These are phyloP conservation scores for Penicillium sp. DNA, from an alignment of 2,329 filamentous ascomycete species.

Conservation along the genomic window DNA sequence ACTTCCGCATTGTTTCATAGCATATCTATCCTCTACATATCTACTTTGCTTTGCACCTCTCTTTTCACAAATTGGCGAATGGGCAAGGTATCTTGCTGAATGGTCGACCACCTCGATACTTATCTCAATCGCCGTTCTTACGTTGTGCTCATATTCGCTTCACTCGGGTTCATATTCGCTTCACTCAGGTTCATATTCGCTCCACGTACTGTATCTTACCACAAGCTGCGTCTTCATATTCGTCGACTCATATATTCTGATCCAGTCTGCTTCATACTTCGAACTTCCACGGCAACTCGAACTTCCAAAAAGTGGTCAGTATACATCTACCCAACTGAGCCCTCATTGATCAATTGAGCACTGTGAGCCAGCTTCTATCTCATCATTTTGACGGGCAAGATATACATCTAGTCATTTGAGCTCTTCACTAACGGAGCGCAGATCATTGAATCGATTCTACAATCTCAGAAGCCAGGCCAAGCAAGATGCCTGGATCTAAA, in stretches of 20 bases:
- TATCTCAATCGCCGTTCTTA: background rate
- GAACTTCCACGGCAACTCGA: background rate
- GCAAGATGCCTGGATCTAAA: background rate
- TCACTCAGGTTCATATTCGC: background rate
- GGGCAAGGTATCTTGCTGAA: background rate
- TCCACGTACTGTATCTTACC: background rate
- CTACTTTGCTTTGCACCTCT: background rate
- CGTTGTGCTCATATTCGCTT: background rate
- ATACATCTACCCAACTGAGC: background rate
- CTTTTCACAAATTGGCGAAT: background rate
- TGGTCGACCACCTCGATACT: background rate
- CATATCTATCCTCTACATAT: background rate
- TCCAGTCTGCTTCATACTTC: background rate
- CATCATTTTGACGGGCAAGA: background rate
- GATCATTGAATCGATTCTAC: background rate
- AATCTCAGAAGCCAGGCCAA: background rate
- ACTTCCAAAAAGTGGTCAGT: background rate
- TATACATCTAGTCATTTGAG: background rate
- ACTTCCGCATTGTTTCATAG: background rate
- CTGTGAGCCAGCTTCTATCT: background rate
- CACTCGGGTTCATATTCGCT: background rate
- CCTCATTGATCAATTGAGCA: background rate
- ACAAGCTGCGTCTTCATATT: background rate
- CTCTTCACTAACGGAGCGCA: background rate
- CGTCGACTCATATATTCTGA: background rate